Conservation (phyloP, 169 alveolate species). For the Theileria annulata region DNA sequence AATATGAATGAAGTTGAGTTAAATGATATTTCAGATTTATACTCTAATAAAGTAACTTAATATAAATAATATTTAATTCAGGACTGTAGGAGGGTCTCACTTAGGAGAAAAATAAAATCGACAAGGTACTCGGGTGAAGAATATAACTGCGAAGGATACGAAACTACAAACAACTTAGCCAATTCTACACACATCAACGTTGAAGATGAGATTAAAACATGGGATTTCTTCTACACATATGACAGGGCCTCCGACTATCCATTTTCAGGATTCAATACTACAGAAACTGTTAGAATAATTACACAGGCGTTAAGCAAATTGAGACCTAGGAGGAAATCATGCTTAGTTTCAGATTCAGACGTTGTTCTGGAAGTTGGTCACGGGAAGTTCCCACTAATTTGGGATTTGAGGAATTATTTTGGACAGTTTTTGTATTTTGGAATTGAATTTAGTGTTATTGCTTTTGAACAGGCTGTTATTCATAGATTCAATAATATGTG, state of each 20-base stretch:
- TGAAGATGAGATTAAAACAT: conserved; percentile 52
- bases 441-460: conserved; percentile 68
- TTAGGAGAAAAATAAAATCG: conserved; percentile 14
- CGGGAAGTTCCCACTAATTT: conserved; percentile 76
- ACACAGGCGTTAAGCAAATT: conserved; percentile 11
- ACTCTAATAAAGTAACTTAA: neutral
- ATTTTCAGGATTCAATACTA: conserved; percentile 56
- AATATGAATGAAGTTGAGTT: neutral
- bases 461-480: conserved; percentile 65
- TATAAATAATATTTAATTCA: neutral
- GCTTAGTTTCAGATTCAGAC: conserved; percentile 39
- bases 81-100: conserved; percentile 19
- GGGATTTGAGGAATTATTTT: conserved; percentile 61
- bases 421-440: conserved; percentile 37
- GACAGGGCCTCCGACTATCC: conserved; percentile 46
- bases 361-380: conserved; percentile 75
- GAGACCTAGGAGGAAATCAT: neutral
- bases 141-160: neutral
- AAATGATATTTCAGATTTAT: neutral
- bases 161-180: neutral
- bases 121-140: conserved; percentile 18
- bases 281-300: conserved; percentile 55
- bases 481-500: neutral
- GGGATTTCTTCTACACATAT: conserved; percentile 57
- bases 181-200: conserved; percentile 23